Evolutionary conservation across 2,329 filamentous ascomycete genomes (phyloP), one percentile per base, ranked within the genome.

Genomic region (Ophiostoma angusticollis): DNA sequence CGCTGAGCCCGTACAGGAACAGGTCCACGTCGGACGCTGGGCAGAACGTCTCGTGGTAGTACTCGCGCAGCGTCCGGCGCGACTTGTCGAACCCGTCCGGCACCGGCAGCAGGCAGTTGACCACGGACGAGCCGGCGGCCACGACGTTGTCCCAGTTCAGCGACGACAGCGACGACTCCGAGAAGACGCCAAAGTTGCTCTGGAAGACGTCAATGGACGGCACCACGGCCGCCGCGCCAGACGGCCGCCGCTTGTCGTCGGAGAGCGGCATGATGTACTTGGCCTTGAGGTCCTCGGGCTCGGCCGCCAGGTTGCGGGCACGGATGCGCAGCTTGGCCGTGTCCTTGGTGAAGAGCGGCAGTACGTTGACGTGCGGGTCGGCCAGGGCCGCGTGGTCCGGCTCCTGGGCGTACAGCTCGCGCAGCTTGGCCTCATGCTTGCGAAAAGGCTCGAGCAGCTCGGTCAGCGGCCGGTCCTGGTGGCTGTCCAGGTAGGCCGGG

Each of bases 11-110:
- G 50, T 91, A 89, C 22, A 93, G 60, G 54, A 93, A 93, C 3
- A 93, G 67, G 54, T 93, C 85, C 9, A 93, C 81, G 55, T 93
- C 85, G 4, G 83, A 89, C 1, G 84, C 84, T 0, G 84, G 84
- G 9, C 81, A 82, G 46, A 89, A 72, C 44, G 77, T 74, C 51
- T 87, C 75, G 51, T 93, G 85, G 48, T 89, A 93, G 55, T 85
- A 93, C 59, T 79, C 64, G 53, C 79, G 64, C 48, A 78, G 60
- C 44, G 65, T 65, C 38, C 72, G 67, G 62, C 83, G 83, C 32
- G 74, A 78, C 23, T 62, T 59, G 35, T 65, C 69, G 56, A 76
- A 74, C 45, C 74, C 58, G 3, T 70, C 59, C 6, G 78, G 79
- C 6, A 84, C 73, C 0, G 84, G 80, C 12, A 93, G 59, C 24